phyloP scores from a whole-genome alignment of 306 rosid species.

The Canavalia gladiata region DNA sequence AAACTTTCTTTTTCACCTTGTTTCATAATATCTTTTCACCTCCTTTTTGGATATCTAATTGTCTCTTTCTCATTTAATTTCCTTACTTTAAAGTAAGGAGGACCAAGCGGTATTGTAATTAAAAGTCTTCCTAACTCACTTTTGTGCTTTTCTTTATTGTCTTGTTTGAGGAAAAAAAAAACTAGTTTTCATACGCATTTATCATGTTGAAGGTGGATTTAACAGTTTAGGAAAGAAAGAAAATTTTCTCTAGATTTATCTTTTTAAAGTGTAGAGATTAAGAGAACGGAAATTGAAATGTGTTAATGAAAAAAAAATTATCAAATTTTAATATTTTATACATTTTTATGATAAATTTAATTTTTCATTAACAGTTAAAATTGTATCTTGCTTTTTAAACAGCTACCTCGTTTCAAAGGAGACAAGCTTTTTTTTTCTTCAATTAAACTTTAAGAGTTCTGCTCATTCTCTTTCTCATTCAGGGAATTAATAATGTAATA shows the following conservation, averaged over 20 bases:
- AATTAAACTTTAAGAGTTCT: too few species aligned
- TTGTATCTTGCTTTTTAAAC: too few species aligned
- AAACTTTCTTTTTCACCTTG: background rate
- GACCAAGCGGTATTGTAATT: background rate
- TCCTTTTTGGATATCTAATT: conserved; percentile 8
- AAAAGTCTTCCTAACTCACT: background rate
- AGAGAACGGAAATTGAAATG: background rate
- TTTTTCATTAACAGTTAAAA: too few species aligned
- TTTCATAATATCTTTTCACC: conserved; percentile 9
- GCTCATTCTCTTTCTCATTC: too few species aligned
- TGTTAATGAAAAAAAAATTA: background rate
- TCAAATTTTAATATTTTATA: background rate
- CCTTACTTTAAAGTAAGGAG: background rate
- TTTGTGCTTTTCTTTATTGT: too few species aligned
- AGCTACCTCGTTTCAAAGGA: background rate
- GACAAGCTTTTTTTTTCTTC: too few species aligned
- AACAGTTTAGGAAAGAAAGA: background rate
- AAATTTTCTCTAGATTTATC: background rate
- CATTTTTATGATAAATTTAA: too few species aligned
- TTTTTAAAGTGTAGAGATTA: background rate
- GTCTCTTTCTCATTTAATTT: background rate
- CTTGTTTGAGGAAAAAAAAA: too few species aligned
- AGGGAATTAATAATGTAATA: too few species aligned
- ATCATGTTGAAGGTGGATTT: background rate
- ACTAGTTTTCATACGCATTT: background rate